These are phyloP conservation scores for Ilex aquifolium DNA, from an alignment of 257 asterid genomes.

Conservation along the genomic window DNA sequence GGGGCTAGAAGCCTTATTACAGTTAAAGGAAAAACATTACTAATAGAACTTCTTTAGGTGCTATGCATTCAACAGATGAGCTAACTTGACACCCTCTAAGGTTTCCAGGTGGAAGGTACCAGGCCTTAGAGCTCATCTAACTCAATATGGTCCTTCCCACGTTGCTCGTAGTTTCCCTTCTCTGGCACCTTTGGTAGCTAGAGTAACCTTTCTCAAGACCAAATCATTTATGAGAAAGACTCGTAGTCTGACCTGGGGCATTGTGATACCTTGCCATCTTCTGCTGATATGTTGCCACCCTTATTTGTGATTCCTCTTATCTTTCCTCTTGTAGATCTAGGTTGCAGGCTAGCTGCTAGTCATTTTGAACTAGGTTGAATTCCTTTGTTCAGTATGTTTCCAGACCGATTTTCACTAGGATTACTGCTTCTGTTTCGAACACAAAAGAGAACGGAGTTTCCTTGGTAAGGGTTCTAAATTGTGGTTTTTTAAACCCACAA, in stretches of 20 bases:
- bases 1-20: too few species aligned
- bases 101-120: too few species aligned
- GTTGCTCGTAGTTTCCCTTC: neutral
- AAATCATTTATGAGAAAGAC: neutral
- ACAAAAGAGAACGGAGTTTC: neutral
- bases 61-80: neutral
- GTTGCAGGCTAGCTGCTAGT: too few species aligned
- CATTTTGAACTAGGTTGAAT: neutral
- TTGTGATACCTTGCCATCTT: neutral
- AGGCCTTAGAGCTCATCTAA: neutral
- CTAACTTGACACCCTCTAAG: neutral
- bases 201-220: neutral
- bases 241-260: neutral
- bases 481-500: neutral
- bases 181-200: neutral
- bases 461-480: neutral
- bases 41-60: too few species aligned
- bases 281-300: neutral
- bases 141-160: neutral
- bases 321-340: too few species aligned
- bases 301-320: too few species aligned
- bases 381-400: neutral
- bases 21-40: too few species aligned
- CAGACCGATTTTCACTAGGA: neutral
- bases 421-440: neutral